Percentiles rank a stretch among this genome's conserved stretches.
Evolutionary conservation across 2,329 filamentous ascomycete species (phyloP).

Genomic region (Neofusicoccum cordaticola): DNA sequence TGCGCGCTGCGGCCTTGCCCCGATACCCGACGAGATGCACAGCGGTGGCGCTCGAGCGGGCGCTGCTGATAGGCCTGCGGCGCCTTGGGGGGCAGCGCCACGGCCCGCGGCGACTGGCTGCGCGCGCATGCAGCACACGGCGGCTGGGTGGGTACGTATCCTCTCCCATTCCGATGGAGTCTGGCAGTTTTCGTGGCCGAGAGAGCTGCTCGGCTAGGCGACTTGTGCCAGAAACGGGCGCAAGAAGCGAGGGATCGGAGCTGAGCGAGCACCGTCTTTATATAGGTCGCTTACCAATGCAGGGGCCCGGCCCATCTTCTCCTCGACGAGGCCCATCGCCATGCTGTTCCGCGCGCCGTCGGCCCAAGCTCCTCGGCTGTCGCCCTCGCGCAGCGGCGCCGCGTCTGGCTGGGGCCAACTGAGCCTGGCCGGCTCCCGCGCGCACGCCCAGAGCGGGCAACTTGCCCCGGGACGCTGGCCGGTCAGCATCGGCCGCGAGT

Average conservation of each 20-base stretch:
- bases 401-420: too few relatives aligned
- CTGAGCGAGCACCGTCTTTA: neutral
- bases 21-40: neutral
- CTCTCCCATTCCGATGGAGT: neutral
- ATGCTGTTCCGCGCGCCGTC: neutral
- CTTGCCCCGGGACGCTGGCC: neutral
- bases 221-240: neutral
- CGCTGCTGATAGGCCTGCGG: neutral
- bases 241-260: slow-evolving; percentile 1
- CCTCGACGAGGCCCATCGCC: neutral
- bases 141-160: neutral
- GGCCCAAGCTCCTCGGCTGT: neutral
- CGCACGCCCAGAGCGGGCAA: neutral
- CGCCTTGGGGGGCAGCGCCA: neutral
- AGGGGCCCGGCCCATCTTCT: neutral
- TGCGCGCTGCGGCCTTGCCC: neutral
- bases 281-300: slow-evolving; percentile 3
- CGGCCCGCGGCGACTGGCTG: neutral
- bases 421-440: neutral
- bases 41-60: neutral
- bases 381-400: too few relatives aligned
- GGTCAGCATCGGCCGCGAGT: neutral
- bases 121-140: neutral
- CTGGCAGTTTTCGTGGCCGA: neutral
- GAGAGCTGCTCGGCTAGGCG: neutral